Evolutionary conservation across 192 early-diverging fungal genomes (phyloP).

Genomic region (Coemansia furcata): DNA sequence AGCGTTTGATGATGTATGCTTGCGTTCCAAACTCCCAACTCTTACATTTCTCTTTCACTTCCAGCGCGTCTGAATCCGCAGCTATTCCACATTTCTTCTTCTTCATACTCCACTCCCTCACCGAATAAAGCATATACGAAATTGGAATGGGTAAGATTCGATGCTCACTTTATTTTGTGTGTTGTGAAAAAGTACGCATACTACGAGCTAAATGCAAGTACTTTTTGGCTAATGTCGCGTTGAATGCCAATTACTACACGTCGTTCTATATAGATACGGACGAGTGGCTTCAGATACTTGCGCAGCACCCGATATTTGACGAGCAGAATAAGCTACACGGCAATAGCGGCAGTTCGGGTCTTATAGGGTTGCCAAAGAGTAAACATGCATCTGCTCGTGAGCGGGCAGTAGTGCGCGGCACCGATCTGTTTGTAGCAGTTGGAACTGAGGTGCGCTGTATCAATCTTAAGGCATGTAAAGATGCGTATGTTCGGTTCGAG

Average conservation of each 20-base stretch:
- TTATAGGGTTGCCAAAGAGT: background rate
- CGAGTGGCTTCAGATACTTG: slow-evolving; percentile 51
- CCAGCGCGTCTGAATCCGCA: background rate
- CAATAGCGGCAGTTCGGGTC: background rate
- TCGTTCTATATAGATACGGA: slow-evolving; percentile 33
- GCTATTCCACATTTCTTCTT: background rate
- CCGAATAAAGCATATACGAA: no score
- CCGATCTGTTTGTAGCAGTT: slow-evolving; percentile 63
- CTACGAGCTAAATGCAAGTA: background rate
- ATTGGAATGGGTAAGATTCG: background rate
- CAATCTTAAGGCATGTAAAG: slow-evolving; percentile 61
- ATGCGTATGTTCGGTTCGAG: slow-evolving; percentile 54
- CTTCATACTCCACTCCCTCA: background rate
- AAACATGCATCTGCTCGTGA: slow-evolving; percentile 10
- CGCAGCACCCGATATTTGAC: slow-evolving; percentile 45
- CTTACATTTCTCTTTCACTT: background rate
- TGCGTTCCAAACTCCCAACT: background rate
- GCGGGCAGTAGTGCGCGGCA: slow-evolving; percentile 47
- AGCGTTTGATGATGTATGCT: background rate
- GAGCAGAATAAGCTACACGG: slow-evolving; percentile 1
- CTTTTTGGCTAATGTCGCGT: background rate
- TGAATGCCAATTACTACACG: background rate
- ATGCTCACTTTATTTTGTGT: background rate
- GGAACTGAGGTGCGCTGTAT: slow-evolving; percentile 59
- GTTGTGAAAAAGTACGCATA: background rate